A percentile compares a stretch with the other conserved stretches of the same genome.
Conservation (phyloP, 2,329 filamentous ascomycete species). For the Neopestalotiopsis clavispora region DNA sequence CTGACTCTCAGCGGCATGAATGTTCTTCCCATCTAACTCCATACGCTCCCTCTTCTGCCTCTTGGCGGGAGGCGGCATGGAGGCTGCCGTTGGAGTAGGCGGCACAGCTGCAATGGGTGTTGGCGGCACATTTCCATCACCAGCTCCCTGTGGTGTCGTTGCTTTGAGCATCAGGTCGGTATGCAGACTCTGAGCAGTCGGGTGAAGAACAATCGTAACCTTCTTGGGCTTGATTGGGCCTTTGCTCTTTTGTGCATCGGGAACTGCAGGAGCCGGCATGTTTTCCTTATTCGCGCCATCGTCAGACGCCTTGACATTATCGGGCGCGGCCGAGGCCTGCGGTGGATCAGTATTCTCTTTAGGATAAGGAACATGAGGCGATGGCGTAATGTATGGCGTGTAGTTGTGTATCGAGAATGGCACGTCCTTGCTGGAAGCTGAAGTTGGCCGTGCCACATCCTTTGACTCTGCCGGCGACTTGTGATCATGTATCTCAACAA, state of each 20-base stretch:
- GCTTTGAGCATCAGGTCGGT: constrained; percentile 79
- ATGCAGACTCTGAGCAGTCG: constrained; percentile 77
- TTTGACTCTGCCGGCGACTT: constrained; percentile 68
- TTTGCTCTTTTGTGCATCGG: constrained; percentile 50
- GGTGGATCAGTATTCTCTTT: constrained; percentile 45
- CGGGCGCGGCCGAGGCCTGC: constrained; percentile 25
- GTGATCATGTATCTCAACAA: constrained; percentile 92
- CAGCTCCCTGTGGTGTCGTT: constrained; percentile 64
- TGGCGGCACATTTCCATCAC: constrained; percentile 51
- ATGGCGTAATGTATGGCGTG: constrained; percentile 88
- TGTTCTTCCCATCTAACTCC: constrained; percentile 76
- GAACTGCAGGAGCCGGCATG: constrained; percentile 55
- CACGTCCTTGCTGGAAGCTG: constrained; percentile 64
- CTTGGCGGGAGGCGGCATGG: constrained; percentile 66
- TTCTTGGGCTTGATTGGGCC: constrained; percentile 64
- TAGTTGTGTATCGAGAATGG: constrained; percentile 92
- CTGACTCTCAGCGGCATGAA: constrained; percentile 77
- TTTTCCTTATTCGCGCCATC: constrained; percentile 62
- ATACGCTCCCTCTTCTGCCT: constrained; percentile 73
- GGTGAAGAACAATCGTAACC: constrained; percentile 81
- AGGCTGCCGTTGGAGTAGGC: constrained; percentile 64
- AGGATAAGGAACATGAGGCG: constrained; percentile 80
- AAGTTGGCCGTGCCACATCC: constrained; percentile 57
- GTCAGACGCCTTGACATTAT: constrained; percentile 45
- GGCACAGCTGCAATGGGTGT: constrained; percentile 55